Evolutionary conservation across 2,329 filamentous ascomycete species (phyloP), one percentile per base, ranked within the genome.

Genomic region (Alternaria sp.): DNA sequence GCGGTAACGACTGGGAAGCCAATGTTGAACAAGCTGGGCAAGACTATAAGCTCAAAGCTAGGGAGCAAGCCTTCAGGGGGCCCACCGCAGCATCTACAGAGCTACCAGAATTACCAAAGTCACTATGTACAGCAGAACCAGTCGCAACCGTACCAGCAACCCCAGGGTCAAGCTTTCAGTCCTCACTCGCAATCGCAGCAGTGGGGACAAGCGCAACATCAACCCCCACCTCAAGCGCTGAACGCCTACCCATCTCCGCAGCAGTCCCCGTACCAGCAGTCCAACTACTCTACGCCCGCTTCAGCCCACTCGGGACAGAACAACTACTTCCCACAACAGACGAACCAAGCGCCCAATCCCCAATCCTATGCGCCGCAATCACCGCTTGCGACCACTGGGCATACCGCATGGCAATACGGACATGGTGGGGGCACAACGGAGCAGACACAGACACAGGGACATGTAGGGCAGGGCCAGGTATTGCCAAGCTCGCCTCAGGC

Each of bases 1-100:
- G 74, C 73, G 2, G 72, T 77, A 8, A 73, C 72, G 2, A 74
- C 69, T 0, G 65, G 72, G n/a, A 77, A 76, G 60, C 74, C 74
- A 1, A 72, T 76, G 68, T 31, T 76, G 50, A 70, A 76, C 55
- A 77, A 76, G 58, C 49, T 77, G 37, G 67, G 71, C 42, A 77
- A 77, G 67, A 72, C 70, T 8, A 73, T 77, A 26, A 75, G 70
- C 66, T 74, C 72, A 8, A 74, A 72, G 58, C 53, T 76, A 24
- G 66, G 70, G 8, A 68, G 61, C 53, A 75, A 75, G 60, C 68
- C 65, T 11, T 26, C 66, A 5, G 49, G 59, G 9, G 61, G 61
- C 21, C 68, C 72, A 4, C 70, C 72, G 5, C 71, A 72, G 51
- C 68, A 75, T 58, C 50, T 72, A 6, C 67, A 73, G 44, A 74